A percentile compares a stretch with the other conserved stretches of the same genome.
phyloP scores from a whole-genome alignment of 73 alveolate species.

The Uronychia setigera region DNA sequence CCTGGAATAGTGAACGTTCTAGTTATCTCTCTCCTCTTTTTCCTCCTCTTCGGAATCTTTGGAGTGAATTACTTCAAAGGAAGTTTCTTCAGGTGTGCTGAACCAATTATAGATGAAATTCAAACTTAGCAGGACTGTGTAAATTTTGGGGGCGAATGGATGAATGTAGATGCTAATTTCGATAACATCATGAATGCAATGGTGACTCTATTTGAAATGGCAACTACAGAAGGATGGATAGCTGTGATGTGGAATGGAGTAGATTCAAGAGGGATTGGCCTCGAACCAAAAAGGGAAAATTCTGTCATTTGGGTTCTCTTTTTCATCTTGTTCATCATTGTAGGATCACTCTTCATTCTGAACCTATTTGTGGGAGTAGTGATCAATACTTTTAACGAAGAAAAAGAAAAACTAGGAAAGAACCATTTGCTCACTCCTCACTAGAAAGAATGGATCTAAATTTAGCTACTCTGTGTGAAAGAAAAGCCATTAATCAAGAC shows the following conservation, averaged over 20 bases:
- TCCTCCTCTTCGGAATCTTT: constrained; percentile 46
- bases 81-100: constrained; percentile 5
- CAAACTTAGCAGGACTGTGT: constrained; percentile 19
- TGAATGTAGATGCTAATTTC: constrained; percentile 29
- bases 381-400: constrained; percentile 34
- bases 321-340: constrained; percentile 33
- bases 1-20: constrained; percentile 52
- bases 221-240: constrained; percentile 53
- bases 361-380: constrained; percentile 49
- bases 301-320: background rate
- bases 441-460: constrained; percentile 36
- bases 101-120: background rate
- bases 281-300: constrained; percentile 18
- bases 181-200: constrained; percentile 34
- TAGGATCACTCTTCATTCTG: constrained; percentile 37
- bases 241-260: constrained; percentile 33
- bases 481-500: background rate
- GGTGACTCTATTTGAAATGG: constrained; percentile 36
- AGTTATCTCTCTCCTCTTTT: constrained; percentile 23
- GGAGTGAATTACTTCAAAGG: constrained; percentile 53
- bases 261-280: constrained; percentile 36
- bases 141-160: constrained; percentile 44
- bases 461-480: constrained; percentile 6
- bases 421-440: constrained; percentile 3
- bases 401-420: constrained; percentile 31